Evolutionary conservation across 495 filamentous ascomycete genomes (phyloP).

Genomic region (Oidiodendron maius): DNA sequence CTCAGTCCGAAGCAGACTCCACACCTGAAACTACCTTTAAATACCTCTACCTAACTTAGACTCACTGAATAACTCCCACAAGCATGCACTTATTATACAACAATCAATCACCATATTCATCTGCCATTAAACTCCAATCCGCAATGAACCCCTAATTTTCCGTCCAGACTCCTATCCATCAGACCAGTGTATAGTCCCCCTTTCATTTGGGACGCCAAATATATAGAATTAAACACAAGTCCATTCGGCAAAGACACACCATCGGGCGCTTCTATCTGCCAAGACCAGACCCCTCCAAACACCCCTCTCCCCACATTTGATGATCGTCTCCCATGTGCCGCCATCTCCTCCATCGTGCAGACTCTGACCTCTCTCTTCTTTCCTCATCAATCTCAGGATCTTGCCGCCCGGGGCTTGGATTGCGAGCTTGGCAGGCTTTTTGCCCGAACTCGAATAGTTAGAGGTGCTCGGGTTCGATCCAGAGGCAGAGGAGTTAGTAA

Average conservation of each 20-base stretch:
- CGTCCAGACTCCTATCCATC: too few species aligned
- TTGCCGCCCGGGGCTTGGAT: slow-evolving; percentile 96
- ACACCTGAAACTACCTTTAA: too few species aligned
- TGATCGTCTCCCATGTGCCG: slow-evolving; percentile 93
- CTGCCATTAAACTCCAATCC: too few species aligned
- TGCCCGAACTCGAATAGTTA: slow-evolving; percentile 27
- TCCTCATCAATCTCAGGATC: slow-evolving; percentile 83
- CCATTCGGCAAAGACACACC: slow-evolving; percentile 99
- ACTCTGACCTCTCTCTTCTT: slow-evolving; percentile 58
- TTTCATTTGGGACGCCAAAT: too few species aligned
- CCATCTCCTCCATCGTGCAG: slow-evolving; percentile 61
- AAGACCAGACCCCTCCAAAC: slow-evolving; percentile 91
- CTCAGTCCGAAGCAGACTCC: too few species aligned
- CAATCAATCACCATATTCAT: too few species aligned
- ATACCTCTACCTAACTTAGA: too few species aligned
- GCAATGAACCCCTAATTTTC: too few species aligned
- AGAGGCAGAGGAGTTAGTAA: slow-evolving; percentile 60
- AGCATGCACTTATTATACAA: too few species aligned
- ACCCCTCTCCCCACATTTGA: slow-evolving; percentile 88
- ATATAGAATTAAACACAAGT: slow-evolving; percentile 50
- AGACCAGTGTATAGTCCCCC: too few species aligned
- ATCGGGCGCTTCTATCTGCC: slow-evolving; percentile 89
- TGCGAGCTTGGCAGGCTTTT: slow-evolving; percentile 91
- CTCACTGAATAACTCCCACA: too few species aligned
- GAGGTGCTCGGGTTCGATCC: slow-evolving; percentile 48